Percentiles rank a stretch among this genome's conserved stretches.
These are phyloP conservation scores for Ceratobasidium sp. DNA, from an alignment of 1,284 basidiomycete species.

Conservation along the genomic window DNA sequence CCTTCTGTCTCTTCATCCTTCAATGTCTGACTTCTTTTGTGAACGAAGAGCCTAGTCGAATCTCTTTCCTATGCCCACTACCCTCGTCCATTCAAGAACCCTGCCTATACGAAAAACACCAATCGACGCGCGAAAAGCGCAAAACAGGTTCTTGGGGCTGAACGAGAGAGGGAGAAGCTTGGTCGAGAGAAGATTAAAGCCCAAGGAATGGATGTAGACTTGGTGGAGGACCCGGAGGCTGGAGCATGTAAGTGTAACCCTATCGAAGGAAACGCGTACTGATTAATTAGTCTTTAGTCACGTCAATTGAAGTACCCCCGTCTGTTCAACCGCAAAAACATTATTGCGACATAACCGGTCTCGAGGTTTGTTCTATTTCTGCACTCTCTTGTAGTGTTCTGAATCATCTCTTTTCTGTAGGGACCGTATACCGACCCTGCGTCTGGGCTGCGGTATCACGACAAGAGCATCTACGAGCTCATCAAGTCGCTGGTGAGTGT, in stretches of 20 bases:
- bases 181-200: slow-evolving; percentile 69
- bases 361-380: slow-evolving; percentile 65
- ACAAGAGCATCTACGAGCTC: slow-evolving; percentile 85
- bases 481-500: slow-evolving; percentile 77
- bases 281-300: slow-evolving; percentile 61
- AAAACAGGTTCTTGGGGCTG: slow-evolving; percentile 77
- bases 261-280: slow-evolving; percentile 10
- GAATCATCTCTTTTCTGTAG: slow-evolving; percentile 54
- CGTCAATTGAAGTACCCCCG: slow-evolving; percentile 86
- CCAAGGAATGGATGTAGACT: slow-evolving; percentile 57
- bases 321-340: slow-evolving; percentile 79
- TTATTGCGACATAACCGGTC: slow-evolving; percentile 88
- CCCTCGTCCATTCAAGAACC: slow-evolving; percentile 79
- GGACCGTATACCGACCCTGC: slow-evolving; percentile 87
- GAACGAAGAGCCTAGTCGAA: slow-evolving; percentile 69
- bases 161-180: slow-evolving; percentile 71
- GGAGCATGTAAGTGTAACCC: slow-evolving; percentile 67
- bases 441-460: slow-evolving; percentile 82
- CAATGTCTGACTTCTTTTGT: slow-evolving; percentile 3
- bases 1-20: background rate
- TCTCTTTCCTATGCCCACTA: slow-evolving; percentile 73
- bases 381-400: background rate
- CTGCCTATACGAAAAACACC: slow-evolving; percentile 70
- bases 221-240: slow-evolving; percentile 64
- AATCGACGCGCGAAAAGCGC: slow-evolving; percentile 77